These are phyloP conservation scores for Leccinum disarticulatum DNA, from an alignment of 768 basidiomycete genomes.

Conservation along the genomic window DNA sequence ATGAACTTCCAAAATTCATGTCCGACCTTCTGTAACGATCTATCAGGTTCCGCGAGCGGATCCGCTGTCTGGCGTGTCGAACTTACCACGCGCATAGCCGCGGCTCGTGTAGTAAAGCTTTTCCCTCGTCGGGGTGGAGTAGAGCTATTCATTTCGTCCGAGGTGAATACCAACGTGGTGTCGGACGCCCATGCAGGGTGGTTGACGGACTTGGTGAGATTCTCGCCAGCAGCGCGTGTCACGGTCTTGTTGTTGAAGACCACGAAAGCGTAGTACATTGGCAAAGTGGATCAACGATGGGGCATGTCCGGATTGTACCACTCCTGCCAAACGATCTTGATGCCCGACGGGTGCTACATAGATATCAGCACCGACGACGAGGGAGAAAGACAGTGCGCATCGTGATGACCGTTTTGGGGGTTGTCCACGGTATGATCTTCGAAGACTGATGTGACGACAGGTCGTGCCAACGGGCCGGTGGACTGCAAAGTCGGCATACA, in stretches of 20 bases:
- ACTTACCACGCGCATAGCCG: slow-evolving; percentile 64
- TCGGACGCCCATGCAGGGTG: slow-evolving; percentile 63
- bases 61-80: background rate
- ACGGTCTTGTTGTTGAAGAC: slow-evolving; percentile 21
- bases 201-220: slow-evolving; percentile 46
- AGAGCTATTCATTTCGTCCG: slow-evolving; percentile 60
- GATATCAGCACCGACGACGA: slow-evolving; percentile 51
- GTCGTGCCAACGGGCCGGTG: slow-evolving; percentile 45
- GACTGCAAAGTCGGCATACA: slow-evolving; percentile 56
- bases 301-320: slow-evolving; percentile 75
- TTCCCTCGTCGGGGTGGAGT: slow-evolving; percentile 41
- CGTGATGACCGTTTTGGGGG: slow-evolving; percentile 37
- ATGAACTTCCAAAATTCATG: slow-evolving; percentile 66
- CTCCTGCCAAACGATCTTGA: slow-evolving; percentile 57
- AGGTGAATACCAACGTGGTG: slow-evolving; percentile 59
- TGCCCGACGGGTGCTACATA: slow-evolving; percentile 50
- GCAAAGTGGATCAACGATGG: slow-evolving; percentile 58
- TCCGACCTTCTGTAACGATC: slow-evolving; percentile 47
- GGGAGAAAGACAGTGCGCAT: slow-evolving; percentile 46
- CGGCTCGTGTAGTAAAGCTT: slow-evolving; percentile 67
- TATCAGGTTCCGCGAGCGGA: background rate
- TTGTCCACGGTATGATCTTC: slow-evolving; percentile 25
- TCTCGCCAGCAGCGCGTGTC: slow-evolving; percentile 52
- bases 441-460: slow-evolving; percentile 34
- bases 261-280: slow-evolving; percentile 36